phyloP scores from a whole-genome alignment of 1,284 basidiomycete genomes.

The Trichosporon faecale region DNA sequence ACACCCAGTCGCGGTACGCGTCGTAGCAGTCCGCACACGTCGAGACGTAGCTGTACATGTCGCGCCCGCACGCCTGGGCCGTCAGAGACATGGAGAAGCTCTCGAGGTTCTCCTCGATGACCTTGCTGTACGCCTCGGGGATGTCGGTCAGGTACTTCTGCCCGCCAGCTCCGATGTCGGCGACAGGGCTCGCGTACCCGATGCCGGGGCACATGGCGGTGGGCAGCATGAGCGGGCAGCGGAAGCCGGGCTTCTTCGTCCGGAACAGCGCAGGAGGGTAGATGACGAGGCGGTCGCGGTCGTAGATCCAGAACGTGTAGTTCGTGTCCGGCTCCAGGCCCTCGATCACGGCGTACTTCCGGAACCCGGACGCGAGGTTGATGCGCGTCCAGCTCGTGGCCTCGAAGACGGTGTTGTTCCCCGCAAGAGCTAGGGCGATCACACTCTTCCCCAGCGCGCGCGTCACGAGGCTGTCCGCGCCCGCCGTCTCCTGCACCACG shows the following conservation, averaged over 20 bases:
- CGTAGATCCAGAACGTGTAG: conserved; percentile 46
- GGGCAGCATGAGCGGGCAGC: conserved; percentile 67
- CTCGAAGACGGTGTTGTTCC: conserved; percentile 15
- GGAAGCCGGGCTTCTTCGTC: conserved; percentile 57
- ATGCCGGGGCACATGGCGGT: conserved; percentile 70
- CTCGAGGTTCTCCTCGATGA: conserved; percentile 61
- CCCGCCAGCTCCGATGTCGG: conserved; percentile 31
- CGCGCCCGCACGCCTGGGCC: conserved; percentile 69
- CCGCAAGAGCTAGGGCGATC: neutral
- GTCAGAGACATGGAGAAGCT: conserved; percentile 71
- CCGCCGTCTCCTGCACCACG: conserved; percentile 16
- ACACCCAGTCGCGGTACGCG: conserved; percentile 76
- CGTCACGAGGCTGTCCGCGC: neutral
- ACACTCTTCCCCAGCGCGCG: neutral
- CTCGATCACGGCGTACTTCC: conserved; percentile 34
- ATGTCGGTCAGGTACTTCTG: conserved; percentile 52
- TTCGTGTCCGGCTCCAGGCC: conserved; percentile 37
- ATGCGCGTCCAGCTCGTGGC: conserved; percentile 36
- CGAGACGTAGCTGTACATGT: conserved; percentile 72
- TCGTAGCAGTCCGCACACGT: conserved; percentile 71
- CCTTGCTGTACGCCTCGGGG: conserved; percentile 56
- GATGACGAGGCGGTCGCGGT: conserved; percentile 25
- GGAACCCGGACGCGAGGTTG: conserved; percentile 37
- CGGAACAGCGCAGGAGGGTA: conserved; percentile 43
- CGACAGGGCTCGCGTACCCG: conserved; percentile 65